A percentile compares a stretch with the other conserved stretches of the same genome.
phyloP scores from a whole-genome alignment of 2,329 filamentous ascomycete genomes.

The Fusarium temperatum region DNA sequence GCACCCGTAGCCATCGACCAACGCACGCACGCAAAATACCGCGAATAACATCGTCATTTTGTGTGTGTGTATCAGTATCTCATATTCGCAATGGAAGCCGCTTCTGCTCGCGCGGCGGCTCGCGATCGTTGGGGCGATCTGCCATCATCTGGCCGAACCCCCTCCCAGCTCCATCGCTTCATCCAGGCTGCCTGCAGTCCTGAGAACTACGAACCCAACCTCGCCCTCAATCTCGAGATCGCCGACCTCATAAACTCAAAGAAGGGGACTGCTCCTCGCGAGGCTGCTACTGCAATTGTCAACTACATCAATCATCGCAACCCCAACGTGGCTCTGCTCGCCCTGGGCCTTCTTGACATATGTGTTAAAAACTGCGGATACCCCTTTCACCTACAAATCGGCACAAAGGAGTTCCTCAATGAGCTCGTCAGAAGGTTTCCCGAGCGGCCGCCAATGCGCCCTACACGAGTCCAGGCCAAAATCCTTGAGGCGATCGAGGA shows the following conservation, averaged over 20 bases:
- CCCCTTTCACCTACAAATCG: conserved; percentile 97
- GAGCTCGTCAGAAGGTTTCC: conserved; percentile 96
- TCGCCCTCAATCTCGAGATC: conserved; percentile 96
- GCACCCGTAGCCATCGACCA: background rate
- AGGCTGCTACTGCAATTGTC: conserved; percentile 93
- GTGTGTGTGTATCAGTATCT: background rate
- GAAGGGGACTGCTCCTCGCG: conserved; percentile 93
- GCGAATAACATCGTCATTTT: background rate
- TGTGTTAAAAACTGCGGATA: conserved; percentile 99
- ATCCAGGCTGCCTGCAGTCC: conserved; percentile 97
- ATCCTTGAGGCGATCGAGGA: conserved; percentile 98
- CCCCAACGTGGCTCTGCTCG: conserved; percentile 90
- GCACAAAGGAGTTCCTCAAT: conserved; percentile 98
- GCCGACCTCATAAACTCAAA: conserved; percentile 96
- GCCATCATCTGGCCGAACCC: conserved; percentile 72
- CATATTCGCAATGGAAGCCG: conserved; percentile 78
- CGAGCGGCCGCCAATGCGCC: conserved; percentile 86
- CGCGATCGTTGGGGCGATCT: conserved; percentile 89
- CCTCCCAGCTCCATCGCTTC: conserved; percentile 91
- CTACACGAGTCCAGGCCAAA: conserved; percentile 87
- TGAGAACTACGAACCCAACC: conserved; percentile 97
- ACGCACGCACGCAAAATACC: conserved; percentile 11
- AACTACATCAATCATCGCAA: conserved; percentile 97
- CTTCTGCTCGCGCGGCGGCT: conserved; percentile 93
- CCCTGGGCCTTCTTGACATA: conserved; percentile 92